Conservation (phyloP, 768 basidiomycete species). For the Boletus sensibilis region DNA sequence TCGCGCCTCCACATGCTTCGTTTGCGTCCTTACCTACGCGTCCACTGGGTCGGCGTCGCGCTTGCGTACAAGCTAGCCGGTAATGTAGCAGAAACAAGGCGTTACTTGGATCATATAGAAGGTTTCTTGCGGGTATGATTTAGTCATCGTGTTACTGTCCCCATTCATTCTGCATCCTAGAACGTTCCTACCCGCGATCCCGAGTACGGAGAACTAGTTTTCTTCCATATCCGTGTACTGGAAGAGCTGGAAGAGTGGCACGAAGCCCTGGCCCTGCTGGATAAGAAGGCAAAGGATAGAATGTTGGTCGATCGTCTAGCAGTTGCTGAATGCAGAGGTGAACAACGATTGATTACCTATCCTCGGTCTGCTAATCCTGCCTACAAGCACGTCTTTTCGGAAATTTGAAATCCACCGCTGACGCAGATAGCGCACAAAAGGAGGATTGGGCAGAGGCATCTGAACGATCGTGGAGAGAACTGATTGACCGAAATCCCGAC, state of each 20-base stretch:
- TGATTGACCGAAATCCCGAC: slow-evolving; percentile 87
- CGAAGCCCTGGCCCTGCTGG: slow-evolving; percentile 62
- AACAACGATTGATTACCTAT: slow-evolving; percentile 1
- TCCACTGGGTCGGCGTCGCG: slow-evolving; percentile 88
- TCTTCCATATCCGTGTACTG: slow-evolving; percentile 73
- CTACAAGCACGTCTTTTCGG: slow-evolving; percentile 72
- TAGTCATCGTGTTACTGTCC: neutral
- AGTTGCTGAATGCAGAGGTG: slow-evolving; percentile 69
- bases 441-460: slow-evolving; percentile 59
- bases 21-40: slow-evolving; percentile 76
- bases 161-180: slow-evolving; percentile 36
- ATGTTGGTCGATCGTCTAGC: slow-evolving; percentile 69
- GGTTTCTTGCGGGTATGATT: slow-evolving; percentile 60
- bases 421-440: slow-evolving; percentile 11
- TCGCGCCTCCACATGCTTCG: slow-evolving; percentile 79
- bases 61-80: slow-evolving; percentile 86
- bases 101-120: slow-evolving; percentile 72
- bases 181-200: slow-evolving; percentile 76
- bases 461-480: slow-evolving; percentile 71
- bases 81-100: slow-evolving; percentile 65
- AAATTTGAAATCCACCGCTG: slow-evolving; percentile 39
- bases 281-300: slow-evolving; percentile 59
- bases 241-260: slow-evolving; percentile 67
- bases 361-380: slow-evolving; percentile 3
- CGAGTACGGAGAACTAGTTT: slow-evolving; percentile 78